Evolutionary conservation across 2,329 filamentous ascomycete genomes (phyloP).

Genomic region (Clonostachys sp.): DNA sequence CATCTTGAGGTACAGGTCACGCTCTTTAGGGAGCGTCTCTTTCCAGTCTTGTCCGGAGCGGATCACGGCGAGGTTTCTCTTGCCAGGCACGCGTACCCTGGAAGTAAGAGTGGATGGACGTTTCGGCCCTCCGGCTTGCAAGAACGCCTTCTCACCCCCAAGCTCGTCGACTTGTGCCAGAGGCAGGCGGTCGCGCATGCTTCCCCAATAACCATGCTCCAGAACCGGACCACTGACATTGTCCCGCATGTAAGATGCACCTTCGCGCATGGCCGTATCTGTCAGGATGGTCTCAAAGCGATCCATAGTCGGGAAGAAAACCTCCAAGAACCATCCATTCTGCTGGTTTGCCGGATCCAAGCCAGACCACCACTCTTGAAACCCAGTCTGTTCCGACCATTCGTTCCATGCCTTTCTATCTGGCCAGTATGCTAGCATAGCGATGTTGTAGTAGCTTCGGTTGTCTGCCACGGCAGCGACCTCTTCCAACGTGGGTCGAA

Average conservation of each 20-base stretch:
- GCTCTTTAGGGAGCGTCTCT: conserved; percentile 28
- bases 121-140: background rate
- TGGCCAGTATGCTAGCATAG: background rate
- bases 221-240: conserved; percentile 25
- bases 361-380: background rate
- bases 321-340: conserved; percentile 35
- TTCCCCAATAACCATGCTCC: conserved; percentile 41
- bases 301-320: conserved; percentile 32
- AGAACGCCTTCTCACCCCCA: conserved; percentile 11
- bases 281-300: conserved; percentile 38
- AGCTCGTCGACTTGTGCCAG: conserved; percentile 27
- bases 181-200: conserved; percentile 36
- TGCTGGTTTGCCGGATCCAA: background rate
- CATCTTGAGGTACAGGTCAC: conserved; percentile 33
- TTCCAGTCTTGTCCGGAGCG: conserved; percentile 41
- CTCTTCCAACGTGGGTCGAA: conserved; percentile 4
- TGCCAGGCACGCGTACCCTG: conserved; percentile 24
- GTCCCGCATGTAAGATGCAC: conserved; percentile 31
- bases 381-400: background rate
- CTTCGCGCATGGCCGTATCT: conserved; percentile 25
- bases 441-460: conserved; percentile 7
- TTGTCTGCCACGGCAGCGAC: conserved; percentile 8
- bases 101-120: background rate
- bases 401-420: background rate
- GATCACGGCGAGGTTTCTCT: conserved; percentile 34